Conservation (phyloP, 78 protist genomes). For the Guillardia theta region DNA sequence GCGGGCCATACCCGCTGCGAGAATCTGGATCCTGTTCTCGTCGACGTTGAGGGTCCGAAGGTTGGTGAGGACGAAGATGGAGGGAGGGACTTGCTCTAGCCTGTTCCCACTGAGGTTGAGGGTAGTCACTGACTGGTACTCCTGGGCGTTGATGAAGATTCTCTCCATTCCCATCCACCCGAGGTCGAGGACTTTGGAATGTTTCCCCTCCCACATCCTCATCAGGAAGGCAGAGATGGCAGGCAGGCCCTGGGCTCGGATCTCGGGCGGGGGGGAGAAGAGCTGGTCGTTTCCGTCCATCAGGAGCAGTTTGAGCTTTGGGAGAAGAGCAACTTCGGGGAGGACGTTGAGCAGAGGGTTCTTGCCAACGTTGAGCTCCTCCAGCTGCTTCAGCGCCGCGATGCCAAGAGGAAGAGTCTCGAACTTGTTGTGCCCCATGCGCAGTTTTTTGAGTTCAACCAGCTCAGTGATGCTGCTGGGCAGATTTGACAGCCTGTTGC, state of each 20-base stretch:
- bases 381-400: not conserved
- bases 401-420: not conserved
- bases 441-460: not conserved
- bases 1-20: not conserved
- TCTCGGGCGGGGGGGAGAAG: constrained; percentile 2
- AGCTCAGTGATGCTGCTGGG: not conserved
- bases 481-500: not conserved
- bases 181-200: not conserved
- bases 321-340: not conserved
- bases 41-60: not conserved
- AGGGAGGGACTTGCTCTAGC: not conserved
- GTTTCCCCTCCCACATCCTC: not conserved
- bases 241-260: not conserved
- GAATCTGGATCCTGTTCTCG: not conserved
- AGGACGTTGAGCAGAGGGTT: not conserved
- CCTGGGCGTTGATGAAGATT: not conserved
- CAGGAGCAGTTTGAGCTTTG: not conserved
- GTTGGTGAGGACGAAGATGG: not conserved
- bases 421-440: not conserved
- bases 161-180: not conserved
- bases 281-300: not conserved
- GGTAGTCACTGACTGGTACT: not conserved
- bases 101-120: not conserved
- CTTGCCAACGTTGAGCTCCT: not conserved
- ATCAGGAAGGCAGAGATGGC: not conserved